Conservation (phyloP, 352 stramenopile genomes). For the Saprolegnia diclina region DNA sequence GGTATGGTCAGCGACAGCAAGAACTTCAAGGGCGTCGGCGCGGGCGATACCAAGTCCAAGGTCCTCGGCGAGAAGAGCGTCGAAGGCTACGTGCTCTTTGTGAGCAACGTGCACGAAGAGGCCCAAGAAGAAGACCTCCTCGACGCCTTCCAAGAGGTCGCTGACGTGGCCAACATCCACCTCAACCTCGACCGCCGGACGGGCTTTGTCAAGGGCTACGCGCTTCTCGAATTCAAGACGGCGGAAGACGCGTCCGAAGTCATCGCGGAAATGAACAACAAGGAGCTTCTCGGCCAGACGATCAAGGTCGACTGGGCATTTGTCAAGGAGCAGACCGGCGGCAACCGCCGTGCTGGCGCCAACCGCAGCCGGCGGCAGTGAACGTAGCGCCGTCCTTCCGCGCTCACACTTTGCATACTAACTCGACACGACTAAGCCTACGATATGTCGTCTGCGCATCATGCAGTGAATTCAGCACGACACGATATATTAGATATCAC, state of each 20-base stretch:
- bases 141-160: constrained; percentile 93
- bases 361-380: constrained; percentile 23
- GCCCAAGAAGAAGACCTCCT: constrained; percentile 95
- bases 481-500: not conserved
- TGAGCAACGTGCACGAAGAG: constrained; percentile 93
- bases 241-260: constrained; percentile 88
- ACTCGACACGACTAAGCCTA: too few species aligned
- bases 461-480: too few species aligned
- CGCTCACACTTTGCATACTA: too few species aligned
- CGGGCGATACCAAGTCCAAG: constrained; percentile 19
- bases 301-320: constrained; percentile 95
- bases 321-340: constrained; percentile 31
- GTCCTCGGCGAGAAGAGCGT: constrained; percentile 66
- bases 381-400: not conserved
- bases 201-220: constrained; percentile 95
- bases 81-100: constrained; percentile 96
- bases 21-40: constrained; percentile 74
- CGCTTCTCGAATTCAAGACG: constrained; percentile 90
- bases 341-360: not conserved
- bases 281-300: constrained; percentile 83
- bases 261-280: constrained; percentile 90
- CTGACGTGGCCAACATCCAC: constrained; percentile 94
- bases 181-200: constrained; percentile 93
- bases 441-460: too few species aligned
- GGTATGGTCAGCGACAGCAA: constrained; percentile 72